These are phyloP conservation scores for Leccinellum albellum DNA, from an alignment of 768 basidiomycete genomes.

Conservation along the genomic window DNA sequence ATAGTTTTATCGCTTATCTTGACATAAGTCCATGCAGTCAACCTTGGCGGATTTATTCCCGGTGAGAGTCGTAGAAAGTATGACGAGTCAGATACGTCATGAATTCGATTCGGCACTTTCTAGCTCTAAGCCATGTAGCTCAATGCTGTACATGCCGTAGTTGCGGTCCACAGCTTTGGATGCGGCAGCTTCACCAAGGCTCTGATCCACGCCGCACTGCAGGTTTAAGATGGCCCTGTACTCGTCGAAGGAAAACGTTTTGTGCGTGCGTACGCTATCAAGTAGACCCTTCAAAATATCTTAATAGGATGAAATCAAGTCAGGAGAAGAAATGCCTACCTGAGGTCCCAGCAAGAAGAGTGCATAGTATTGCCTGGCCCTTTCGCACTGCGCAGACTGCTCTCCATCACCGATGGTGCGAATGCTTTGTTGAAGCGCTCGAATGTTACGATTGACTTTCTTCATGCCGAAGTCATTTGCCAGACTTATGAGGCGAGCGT, in stretches of 20 bases:
- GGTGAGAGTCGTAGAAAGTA: slow-evolving; percentile 7
- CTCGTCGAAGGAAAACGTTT: slow-evolving; percentile 82
- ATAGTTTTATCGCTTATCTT: background rate
- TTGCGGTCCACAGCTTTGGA: slow-evolving; percentile 60
- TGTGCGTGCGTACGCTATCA: slow-evolving; percentile 58
- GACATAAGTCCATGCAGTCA: background rate
- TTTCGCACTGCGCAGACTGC: slow-evolving; percentile 65
- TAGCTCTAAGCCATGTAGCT: slow-evolving; percentile 79
- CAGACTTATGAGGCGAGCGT: slow-evolving; percentile 64
- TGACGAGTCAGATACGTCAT: slow-evolving; percentile 18
- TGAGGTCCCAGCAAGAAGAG: slow-evolving; percentile 72
- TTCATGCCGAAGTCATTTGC: slow-evolving; percentile 75
- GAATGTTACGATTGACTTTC: slow-evolving; percentile 85
- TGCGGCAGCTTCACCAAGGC: slow-evolving; percentile 45
- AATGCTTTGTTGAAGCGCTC: slow-evolving; percentile 88
- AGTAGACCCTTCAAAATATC: slow-evolving; percentile 63
- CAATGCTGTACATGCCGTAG: slow-evolving; percentile 87
- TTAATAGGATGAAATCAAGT: background rate
- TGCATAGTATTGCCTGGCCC: slow-evolving; percentile 76
- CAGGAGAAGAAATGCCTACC: slow-evolving; percentile 39
- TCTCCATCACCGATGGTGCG: slow-evolving; percentile 66
- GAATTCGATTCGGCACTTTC: slow-evolving; percentile 39
- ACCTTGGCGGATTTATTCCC: background rate
- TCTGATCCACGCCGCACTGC: slow-evolving; percentile 79
- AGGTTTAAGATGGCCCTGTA: slow-evolving; percentile 89